Base-by-base conservation (phyloP, 2,329 filamentous ascomycete genomes). In the Onygenales sp. region DNA sequence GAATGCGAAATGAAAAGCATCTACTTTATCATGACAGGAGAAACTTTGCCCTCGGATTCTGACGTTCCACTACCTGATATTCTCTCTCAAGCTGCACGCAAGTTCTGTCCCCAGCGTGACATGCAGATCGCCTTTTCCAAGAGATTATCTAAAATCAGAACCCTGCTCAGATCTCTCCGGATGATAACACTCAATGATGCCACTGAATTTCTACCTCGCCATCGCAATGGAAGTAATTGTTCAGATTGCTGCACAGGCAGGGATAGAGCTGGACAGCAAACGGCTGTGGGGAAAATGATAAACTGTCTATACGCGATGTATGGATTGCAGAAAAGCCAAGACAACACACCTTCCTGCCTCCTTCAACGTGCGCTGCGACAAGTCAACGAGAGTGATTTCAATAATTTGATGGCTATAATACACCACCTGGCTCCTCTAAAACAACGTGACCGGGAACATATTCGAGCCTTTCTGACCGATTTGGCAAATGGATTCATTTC, bases 51-150 rank as follows among this genome's bases (percentile, higher is more conserved):
- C 21, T 27, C 4, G 5, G 45, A 54, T 9, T 36, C 56, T 27
- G 63, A 65, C 2, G 55, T 57, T 14, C 48, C 59, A 5, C 37
- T 62, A 21, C 56, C 58, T 11, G 62, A 63, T 49, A 58, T 59
- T 40, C 42, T 64, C 33, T 61, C 58, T 27, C 51, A 54, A 10
- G 46, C 46, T 34, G 36, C 43, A 5, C 44, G 34, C 13, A 43
- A 52, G n/a, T 42, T 34, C 27, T 54, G 33, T 42, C 27, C 37
- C 14, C 10, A 27, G 10, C 34, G 33, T n/a, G 46, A 21, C 14
- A 31, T 37, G 17, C 46, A 39, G 34, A 37, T 27, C 10, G 33
- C 8, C 10, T 13, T 49, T 2, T 33, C 34, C 1, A 14, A 31
- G 34, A 49, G 17, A 21, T 27, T 49, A 37, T 37, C 14, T 4